Conservation (phyloP, 495 filamentous ascomycete genomes). For the Aspergillus biplanus region DNA sequence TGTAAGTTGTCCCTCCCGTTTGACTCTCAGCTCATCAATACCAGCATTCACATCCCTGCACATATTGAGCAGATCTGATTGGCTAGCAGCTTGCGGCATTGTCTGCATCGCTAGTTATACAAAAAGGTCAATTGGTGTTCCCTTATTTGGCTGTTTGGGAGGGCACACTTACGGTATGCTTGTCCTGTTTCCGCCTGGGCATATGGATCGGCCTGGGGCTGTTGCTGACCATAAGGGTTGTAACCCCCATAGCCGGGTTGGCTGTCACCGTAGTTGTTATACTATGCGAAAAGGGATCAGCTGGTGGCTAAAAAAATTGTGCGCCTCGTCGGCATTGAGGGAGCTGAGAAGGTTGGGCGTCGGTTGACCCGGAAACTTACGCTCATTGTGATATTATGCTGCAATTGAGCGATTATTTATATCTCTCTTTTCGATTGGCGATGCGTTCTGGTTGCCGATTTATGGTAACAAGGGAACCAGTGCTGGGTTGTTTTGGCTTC, state of each 20-base stretch:
- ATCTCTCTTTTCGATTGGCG: neutral
- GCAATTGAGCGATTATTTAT: neutral
- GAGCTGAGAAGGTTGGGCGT: neutral
- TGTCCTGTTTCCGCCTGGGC: constrained; percentile 27
- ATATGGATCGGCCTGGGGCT: constrained; percentile 30
- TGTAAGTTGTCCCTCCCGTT: constrained; percentile 43
- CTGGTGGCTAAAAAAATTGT: constrained; percentile 2
- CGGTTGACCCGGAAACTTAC: constrained; percentile 7
- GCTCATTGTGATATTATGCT: constrained; percentile 12
- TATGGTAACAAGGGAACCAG: neutral
- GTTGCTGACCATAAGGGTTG: neutral
- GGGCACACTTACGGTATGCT: constrained; percentile 13
- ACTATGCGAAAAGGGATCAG: neutral
- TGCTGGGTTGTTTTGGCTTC: neutral
- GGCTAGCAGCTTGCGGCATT: constrained; percentile 50
- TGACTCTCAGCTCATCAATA: constrained; percentile 53
- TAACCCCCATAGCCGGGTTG: constrained; percentile 15
- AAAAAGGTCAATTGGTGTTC: neutral
- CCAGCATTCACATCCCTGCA: constrained; percentile 75
- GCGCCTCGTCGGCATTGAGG: neutral
- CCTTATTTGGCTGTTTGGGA: neutral
- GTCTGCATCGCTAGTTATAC: constrained; percentile 13
- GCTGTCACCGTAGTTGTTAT: neutral
- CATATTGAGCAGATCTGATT: constrained; percentile 80
- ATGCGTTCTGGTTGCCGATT: neutral